phyloP scores from a whole-genome alignment of 129 eudicot genomes.

The Flaveria sonorensis region DNA sequence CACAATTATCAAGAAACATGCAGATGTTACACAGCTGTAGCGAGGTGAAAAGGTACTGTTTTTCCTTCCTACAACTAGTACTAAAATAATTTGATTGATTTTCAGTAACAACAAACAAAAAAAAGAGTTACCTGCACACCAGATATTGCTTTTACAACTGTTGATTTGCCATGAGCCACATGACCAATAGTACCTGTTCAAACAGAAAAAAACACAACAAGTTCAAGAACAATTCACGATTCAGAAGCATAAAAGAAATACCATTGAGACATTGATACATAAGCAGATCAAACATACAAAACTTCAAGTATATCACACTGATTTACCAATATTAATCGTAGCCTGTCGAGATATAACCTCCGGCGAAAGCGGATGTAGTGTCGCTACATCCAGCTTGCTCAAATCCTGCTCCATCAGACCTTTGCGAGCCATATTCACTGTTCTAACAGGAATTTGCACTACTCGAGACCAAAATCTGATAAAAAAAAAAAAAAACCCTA shows the following conservation, averaged over 20 bases:
- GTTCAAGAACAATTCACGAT: not conserved
- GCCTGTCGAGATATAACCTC: conserved; percentile 98
- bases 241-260: not conserved
- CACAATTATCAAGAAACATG: not conserved
- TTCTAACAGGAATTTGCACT: conserved; percentile 21
- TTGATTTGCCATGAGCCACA: conserved; percentile 99
- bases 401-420: conserved; percentile 89
- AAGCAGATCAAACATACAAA: not conserved
- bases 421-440: conserved; percentile 68
- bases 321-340: conserved; percentile 80
- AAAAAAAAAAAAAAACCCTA: conserved; percentile 22
- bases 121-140: conserved; percentile 5
- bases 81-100: not conserved
- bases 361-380: conserved; percentile 84
- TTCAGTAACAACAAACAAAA: not conserved
- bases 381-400: conserved; percentile 78
- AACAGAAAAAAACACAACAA: not conserved
- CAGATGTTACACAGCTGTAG: not conserved
- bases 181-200: conserved; percentile 88
- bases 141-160: conserved; percentile 16
- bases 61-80: not conserved
- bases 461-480: not conserved
- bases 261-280: not conserved
- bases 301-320: not conserved
- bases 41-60: not conserved